These are phyloP conservation scores for Dictyostelium brefeldianum DNA, from an alignment of 78 protist species.

Conservation along the genomic window DNA sequence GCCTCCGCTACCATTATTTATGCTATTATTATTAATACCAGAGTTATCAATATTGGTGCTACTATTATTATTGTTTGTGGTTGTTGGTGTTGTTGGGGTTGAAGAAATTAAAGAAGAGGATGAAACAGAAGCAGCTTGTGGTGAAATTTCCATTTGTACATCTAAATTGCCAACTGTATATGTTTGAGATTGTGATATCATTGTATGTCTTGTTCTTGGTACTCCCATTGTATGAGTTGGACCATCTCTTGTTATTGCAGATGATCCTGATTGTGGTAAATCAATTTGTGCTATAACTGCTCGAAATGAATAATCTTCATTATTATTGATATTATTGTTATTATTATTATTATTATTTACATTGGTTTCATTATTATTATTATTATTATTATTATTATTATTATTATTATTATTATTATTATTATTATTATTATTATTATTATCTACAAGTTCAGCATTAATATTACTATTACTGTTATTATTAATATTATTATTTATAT, in stretches of 20 bases:
- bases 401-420: neutral
- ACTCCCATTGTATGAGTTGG: slow-evolving; percentile 2
- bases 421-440: neutral
- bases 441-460: neutral
- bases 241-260: neutral
- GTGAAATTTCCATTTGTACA: too few species aligned
- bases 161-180: neutral
- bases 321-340: slow-evolving; percentile 3
- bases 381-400: neutral
- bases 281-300: slow-evolving; percentile 60
- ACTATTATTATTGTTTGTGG: too few species aligned
- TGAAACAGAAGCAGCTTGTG: too few species aligned
- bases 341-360: neutral
- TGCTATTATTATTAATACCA: too few species aligned
- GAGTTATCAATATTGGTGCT: too few species aligned
- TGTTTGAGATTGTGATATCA: slow-evolving; percentile 1
- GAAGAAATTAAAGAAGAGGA: too few species aligned
- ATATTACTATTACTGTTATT: neutral
- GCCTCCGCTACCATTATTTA: too few species aligned
- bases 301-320: slow-evolving; percentile 21
- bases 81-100: too few species aligned
- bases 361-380: neutral
- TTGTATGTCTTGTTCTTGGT: neutral
- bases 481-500: slow-evolving; percentile 1
- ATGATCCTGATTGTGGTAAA: slow-evolving; percentile 7